Evolutionary conservation across 352 stramenopile species (phyloP), one percentile per base, ranked within the genome.

Genomic region (Achlya hypogyna): DNA sequence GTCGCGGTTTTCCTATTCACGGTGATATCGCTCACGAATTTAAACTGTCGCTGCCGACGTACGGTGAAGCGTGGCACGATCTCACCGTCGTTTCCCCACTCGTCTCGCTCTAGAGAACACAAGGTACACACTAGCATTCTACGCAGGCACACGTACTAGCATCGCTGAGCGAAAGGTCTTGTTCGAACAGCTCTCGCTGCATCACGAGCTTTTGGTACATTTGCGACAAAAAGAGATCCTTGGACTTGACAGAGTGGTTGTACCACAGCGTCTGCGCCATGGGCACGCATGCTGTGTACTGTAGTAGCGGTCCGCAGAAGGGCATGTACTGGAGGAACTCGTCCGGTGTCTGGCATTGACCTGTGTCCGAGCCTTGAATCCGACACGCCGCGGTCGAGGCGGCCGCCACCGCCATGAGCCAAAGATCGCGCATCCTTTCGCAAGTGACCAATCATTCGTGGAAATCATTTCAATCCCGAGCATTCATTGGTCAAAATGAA

Each of bases 261-360:
- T 78, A 89, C 81, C 82, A 89, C 3, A 91, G 68, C 12, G 71
- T 84, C 73, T 91, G 81, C 64, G 88, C 87, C 27, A 74, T 72
- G 47, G 82, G 81, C 38, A 91, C 69, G 27, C 82, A 91, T 62
- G 82, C 82, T 20, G 79, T 89, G 72, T 89, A 91, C 18, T 75
- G 81, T 52, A 91, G 71, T 8, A 89, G 79, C 0, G 76, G 28
- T 52, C 86, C 78, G 72, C 82, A 91, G 58, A 89, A 91, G 12
- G 82, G 82, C 28, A 91, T 43, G 25, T 88, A 68, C 51, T 88
- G 63, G 53, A 88, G 79, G 58, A 89, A 91, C 62, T 89, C 81
- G 1, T 40, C 70, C 22, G 82, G 77, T 18, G 76, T 73, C 14
- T 73, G 82, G 75, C 82, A 91, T 60, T 70, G 71, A 47, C 82